Evolutionary conservation across 371 early-diverging fungal genomes (phyloP).

Genomic region (Apophysomyces sp.): DNA sequence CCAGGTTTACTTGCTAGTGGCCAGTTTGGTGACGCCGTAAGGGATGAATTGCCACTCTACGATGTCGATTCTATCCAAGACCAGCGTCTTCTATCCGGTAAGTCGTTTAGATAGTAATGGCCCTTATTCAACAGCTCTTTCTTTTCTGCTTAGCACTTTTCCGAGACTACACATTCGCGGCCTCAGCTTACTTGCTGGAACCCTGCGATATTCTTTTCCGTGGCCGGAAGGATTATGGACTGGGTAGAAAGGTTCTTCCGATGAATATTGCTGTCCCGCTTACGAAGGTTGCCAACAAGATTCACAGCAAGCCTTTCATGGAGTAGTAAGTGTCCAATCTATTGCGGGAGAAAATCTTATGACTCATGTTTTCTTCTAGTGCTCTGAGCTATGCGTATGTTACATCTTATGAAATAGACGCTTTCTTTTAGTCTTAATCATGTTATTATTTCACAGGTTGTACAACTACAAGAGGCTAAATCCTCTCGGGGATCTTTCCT

Average conservation of each 20-base stretch:
- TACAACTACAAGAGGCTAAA: conserved; percentile 82
- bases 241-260: conserved; percentile 75
- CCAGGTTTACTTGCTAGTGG: conserved; percentile 78
- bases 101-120: background rate
- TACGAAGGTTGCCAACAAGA: conserved; percentile 65
- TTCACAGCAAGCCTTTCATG: conserved; percentile 83
- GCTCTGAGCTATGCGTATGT: conserved; percentile 41
- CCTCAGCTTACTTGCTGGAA: conserved; percentile 87
- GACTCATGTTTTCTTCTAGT: conserved; percentile 9
- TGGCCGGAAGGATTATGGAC: conserved; percentile 70
- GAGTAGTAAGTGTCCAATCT: conserved; percentile 60
- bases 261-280: conserved; percentile 82
- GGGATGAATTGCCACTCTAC: conserved; percentile 68
- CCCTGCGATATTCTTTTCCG: conserved; percentile 82
- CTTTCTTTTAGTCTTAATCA: background rate
- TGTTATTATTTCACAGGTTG: conserved; percentile 38
- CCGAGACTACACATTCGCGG: conserved; percentile 86
- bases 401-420: background rate
- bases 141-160: conserved; percentile 59
- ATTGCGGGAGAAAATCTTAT: background rate
- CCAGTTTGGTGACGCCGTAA: conserved; percentile 77
- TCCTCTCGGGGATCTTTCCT: conserved; percentile 48
- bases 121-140: background rate
- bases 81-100: conserved; percentile 68
- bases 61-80: conserved; percentile 72